Evolutionary conservation across 495 filamentous ascomycete species (phyloP).

Genomic region (Penicillium riverlandense): DNA sequence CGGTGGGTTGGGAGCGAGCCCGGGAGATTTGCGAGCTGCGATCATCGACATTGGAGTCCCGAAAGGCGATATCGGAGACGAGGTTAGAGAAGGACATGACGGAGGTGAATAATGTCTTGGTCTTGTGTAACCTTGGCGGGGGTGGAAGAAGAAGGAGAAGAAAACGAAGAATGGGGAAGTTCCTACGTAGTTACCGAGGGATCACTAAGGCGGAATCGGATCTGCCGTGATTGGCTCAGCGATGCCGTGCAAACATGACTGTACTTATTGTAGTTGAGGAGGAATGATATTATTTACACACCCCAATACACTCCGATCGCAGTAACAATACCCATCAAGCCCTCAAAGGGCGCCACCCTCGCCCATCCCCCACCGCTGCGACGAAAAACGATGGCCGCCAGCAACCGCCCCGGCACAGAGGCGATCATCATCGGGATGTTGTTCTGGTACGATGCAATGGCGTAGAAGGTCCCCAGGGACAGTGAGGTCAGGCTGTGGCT

Average conservation of each 20-base stretch:
- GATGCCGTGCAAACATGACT: not conserved
- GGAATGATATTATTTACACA: too few relatives aligned
- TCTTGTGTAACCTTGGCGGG: not conserved
- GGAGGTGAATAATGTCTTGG: not conserved
- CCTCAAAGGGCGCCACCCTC: constrained; percentile 19
- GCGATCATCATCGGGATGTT: constrained; percentile 18
- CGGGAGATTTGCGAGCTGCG: constrained; percentile 65
- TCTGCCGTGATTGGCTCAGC: constrained; percentile 10
- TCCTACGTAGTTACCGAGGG: not conserved
- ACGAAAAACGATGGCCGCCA: constrained; percentile 14
- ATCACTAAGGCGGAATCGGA: constrained; percentile 5
- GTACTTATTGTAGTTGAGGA: too few relatives aligned
- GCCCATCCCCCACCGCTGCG: constrained; percentile 10
- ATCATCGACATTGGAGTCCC: constrained; percentile 50
- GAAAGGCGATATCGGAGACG: constrained; percentile 75
- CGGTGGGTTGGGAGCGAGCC: constrained; percentile 57
- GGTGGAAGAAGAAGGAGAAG: not conserved
- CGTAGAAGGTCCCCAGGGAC: constrained; percentile 13
- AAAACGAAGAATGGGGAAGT: not conserved
- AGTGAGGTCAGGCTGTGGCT: constrained; percentile 12
- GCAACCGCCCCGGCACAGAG: constrained; percentile 12
- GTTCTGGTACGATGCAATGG: constrained; percentile 16
- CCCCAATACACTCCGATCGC: constrained; percentile 11
- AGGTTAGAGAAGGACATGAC: constrained; percentile 88
- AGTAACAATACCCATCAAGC: constrained; percentile 12